Percentiles rank a stretch among this genome's conserved stretches.
Conservation (phyloP, 192 early-diverging fungal species). For the Coemansia sp. region DNA sequence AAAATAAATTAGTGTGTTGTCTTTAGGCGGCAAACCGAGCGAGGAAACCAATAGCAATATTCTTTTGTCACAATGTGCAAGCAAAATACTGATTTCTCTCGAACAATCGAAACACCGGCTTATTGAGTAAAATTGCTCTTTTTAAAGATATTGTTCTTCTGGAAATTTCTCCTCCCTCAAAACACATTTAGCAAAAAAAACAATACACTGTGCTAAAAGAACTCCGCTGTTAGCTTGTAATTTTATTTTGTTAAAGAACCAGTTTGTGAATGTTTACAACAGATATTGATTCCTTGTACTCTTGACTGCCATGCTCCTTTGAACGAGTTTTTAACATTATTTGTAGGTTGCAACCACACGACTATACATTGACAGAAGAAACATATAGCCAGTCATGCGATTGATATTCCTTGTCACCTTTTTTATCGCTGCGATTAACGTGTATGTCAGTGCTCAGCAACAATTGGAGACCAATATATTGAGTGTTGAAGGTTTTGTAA, state of each 20-base stretch:
- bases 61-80: neutral
- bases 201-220: neutral
- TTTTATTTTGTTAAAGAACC: no score
- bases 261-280: neutral
- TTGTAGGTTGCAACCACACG: neutral
- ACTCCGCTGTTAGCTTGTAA: no score
- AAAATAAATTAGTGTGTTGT: neutral
- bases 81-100: neutral
- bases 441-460: neutral
- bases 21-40: neutral
- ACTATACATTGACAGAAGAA: neutral
- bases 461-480: neutral
- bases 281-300: neutral
- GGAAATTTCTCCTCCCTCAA: neutral
- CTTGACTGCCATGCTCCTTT: neutral
- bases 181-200: neutral
- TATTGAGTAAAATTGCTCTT: neutral
- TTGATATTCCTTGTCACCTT: neutral
- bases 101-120: neutral
- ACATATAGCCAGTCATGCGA: neutral
- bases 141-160: neutral
- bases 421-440: neutral
- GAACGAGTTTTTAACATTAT: neutral
- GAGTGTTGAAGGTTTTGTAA: neutral
- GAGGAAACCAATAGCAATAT: neutral